Base-by-base conservation (phyloP, 805 yeast genomes). In the Pichia nanzhaoensis region DNA sequence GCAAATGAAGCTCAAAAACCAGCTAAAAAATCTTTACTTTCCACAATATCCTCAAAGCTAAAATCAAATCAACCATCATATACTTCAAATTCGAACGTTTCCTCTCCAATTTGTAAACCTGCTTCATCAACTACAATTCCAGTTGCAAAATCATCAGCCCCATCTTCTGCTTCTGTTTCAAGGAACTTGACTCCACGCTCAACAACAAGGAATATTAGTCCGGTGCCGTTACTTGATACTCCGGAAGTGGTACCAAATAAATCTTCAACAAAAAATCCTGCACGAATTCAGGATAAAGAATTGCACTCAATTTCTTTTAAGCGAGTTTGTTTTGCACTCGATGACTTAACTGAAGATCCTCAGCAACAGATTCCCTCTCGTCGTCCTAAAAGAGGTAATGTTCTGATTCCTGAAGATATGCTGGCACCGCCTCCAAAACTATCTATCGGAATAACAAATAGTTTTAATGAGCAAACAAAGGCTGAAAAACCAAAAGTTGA, bases 371-470 rank as follows among this genome's bases (percentile, higher is more conserved):
- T 77, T 41, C 82, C 82, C 0, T 74, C 80, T 1, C 59, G 82
- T 44, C 61, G 72, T 32, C 82, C 82, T 0, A 66, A 64, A 40
- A 71, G 65, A 43, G 82, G 82, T 4, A 72, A 76, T 51, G 80
- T 77, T 7, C 46, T 75, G 10, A 71, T 76, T 16, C 87, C 90
- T 0, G 86, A 82, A 37, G 91, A 85, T 56, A 55, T 83, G 49
- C 61, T 69, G 17, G 80, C 82, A 0, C 77, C 77, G 0, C 80
- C 86, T 0, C 76, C 84, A 18, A 67, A 80, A 50, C 68, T 84
- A 28, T 76, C 84, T 1, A 70, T 80, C 41, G 95, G 95, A 1
- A 84, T 84, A 21, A 74, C 86, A 0, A 74, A 70, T 35, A 61
- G 74, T 21, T 69, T 66, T 39, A 54, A 66, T 17, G 61, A 64